Percentiles rank a stretch among this genome's conserved stretches.
Evolutionary conservation across 2,329 filamentous ascomycete genomes (phyloP).

Genomic region (Ceratocystis diversiconidia): DNA sequence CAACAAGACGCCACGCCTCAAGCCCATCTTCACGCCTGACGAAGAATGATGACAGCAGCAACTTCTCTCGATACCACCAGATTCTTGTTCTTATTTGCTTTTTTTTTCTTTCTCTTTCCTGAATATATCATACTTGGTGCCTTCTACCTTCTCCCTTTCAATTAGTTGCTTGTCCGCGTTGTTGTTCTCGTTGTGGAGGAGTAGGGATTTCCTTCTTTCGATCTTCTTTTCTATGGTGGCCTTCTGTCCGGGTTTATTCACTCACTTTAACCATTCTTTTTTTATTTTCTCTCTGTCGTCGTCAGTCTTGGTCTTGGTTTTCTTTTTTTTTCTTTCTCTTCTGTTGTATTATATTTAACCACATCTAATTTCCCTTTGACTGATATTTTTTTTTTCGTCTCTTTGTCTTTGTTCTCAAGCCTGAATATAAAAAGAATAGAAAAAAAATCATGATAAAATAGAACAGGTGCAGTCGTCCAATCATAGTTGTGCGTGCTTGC

Average conservation of each 20-base stretch:
- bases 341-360: constrained; percentile 1
- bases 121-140: constrained; percentile 16
- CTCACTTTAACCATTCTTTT: neutral
- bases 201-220: neutral
- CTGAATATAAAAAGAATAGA: neutral
- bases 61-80: constrained; percentile 16
- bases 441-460: neutral
- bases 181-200: too few species aligned
- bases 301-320: neutral
- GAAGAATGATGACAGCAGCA: neutral
- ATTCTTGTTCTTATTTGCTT: constrained; percentile 11
- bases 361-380: neutral
- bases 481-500: neutral
- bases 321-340: neutral
- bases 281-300: neutral
- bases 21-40: neutral
- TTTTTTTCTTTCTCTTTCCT: constrained; percentile 14
- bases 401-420: neutral
- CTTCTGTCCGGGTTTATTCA: neutral
- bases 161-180: too few species aligned
- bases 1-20: neutral
- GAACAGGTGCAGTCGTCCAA: neutral
- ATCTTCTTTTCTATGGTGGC: neutral
- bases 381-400: neutral
- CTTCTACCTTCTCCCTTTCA: neutral